Evolutionary conservation across 352 stramenopile genomes (phyloP).

Genomic region (Phytophthora kernoviae): DNA sequence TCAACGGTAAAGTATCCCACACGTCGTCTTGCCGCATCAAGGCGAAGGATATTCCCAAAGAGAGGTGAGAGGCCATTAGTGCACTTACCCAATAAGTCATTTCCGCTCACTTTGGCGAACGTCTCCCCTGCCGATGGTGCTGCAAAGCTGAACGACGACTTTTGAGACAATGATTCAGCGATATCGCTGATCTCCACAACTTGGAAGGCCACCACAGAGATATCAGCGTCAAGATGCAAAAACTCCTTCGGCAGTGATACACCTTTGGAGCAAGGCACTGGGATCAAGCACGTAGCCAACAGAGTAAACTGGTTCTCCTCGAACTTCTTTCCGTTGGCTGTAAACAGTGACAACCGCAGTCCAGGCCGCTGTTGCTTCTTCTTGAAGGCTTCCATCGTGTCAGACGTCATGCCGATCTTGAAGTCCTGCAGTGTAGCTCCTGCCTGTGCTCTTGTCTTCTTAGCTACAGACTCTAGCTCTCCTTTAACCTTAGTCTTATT

Average conservation of each 20-base stretch:
- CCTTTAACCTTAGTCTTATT: slow-evolving; percentile 14
- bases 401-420: slow-evolving; percentile 71
- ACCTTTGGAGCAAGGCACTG: slow-evolving; percentile 68
- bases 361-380: slow-evolving; percentile 57
- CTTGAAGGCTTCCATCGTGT: slow-evolving; percentile 69
- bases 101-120: slow-evolving; percentile 32
- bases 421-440: slow-evolving; percentile 53
- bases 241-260: slow-evolving; percentile 53
- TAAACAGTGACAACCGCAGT: slow-evolving; percentile 61
- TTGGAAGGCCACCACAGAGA: slow-evolving; percentile 66
- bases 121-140: slow-evolving; percentile 14
- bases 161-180: slow-evolving; percentile 36
- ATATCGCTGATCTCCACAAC: slow-evolving; percentile 66
- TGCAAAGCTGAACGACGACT: slow-evolving; percentile 48
- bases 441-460: slow-evolving; percentile 10
- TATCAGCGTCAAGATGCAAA: slow-evolving; percentile 40
- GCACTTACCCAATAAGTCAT: slow-evolving; percentile 46
- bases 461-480: slow-evolving; percentile 1
- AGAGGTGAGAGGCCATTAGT: slow-evolving; percentile 44
- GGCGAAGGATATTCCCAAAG: slow-evolving; percentile 66
- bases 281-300: slow-evolving; percentile 63
- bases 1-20: slow-evolving; percentile 57
- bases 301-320: slow-evolving; percentile 66
- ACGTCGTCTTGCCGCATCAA: slow-evolving; percentile 53
- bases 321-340: slow-evolving; percentile 46